Conservation (phyloP, 2,329 filamentous ascomycete species). For the Cladorrhinum sp. region DNA sequence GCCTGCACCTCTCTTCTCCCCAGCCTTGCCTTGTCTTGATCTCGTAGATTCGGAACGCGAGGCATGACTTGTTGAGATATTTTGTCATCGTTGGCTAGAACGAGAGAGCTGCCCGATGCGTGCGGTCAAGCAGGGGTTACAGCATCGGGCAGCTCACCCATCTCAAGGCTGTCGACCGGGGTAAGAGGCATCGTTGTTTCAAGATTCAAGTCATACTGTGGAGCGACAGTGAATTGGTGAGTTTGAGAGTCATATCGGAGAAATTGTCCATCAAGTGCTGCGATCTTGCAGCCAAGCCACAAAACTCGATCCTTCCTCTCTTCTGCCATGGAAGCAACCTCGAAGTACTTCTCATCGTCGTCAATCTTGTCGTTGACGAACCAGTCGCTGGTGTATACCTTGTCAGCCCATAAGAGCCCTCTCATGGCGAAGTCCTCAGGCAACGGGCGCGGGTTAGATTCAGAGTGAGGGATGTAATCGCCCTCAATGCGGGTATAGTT, state of each 20-base stretch:
- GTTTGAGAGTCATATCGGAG: constrained; percentile 41
- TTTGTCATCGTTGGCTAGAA: background rate
- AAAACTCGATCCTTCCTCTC: constrained; percentile 59
- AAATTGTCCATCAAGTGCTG: constrained; percentile 39
- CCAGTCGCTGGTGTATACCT: constrained; percentile 58
- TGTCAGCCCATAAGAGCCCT: constrained; percentile 58
- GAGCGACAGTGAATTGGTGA: constrained; percentile 39
- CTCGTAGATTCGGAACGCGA: background rate
- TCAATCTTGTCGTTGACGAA: constrained; percentile 58
- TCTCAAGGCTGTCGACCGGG: constrained; percentile 18
- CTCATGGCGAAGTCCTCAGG: constrained; percentile 68
- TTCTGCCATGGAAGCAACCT: constrained; percentile 56
- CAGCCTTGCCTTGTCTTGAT: background rate
- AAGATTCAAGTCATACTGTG: constrained; percentile 38
- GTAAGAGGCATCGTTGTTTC: constrained; percentile 17
- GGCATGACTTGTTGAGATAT: background rate
- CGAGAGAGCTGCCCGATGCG: background rate
- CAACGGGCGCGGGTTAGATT: constrained; percentile 45
- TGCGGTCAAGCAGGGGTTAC: constrained; percentile 11
- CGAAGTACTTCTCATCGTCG: constrained; percentile 66
- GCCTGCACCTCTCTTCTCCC: background rate
- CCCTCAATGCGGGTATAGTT: constrained; percentile 38
- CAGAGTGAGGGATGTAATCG: constrained; percentile 46
- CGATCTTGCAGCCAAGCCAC: constrained; percentile 53
- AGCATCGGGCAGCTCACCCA: constrained; percentile 27